phyloP scores from a whole-genome alignment of 1,284 basidiomycete species.

The Tremellales sp. region DNA sequence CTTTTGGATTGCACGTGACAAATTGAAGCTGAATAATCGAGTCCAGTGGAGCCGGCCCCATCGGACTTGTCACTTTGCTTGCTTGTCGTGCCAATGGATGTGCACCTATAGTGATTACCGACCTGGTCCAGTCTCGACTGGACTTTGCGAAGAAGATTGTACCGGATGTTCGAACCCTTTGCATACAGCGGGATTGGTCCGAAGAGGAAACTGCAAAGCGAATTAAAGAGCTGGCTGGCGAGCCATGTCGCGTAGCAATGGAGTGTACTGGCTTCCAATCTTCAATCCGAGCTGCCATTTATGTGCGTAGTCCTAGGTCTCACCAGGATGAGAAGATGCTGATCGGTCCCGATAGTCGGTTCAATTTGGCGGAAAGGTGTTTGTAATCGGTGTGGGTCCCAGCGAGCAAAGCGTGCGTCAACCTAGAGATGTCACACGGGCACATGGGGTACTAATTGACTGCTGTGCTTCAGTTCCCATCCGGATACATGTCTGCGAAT shows the following conservation, averaged over 20 bases:
- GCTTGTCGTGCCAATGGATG: conserved; percentile 54
- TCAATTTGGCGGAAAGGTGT: conserved; percentile 52
- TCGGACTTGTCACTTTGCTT: conserved; percentile 54
- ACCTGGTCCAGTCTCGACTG: conserved; percentile 52
- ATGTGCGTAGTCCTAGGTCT: conserved; percentile 48
- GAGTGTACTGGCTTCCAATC: conserved; percentile 75
- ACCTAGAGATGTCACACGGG: not conserved
- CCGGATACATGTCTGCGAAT: conserved; percentile 53
- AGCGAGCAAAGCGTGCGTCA: conserved; percentile 43
- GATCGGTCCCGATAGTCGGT: conserved; percentile 40
- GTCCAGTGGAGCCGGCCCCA: conserved; percentile 52
- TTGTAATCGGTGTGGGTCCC: conserved; percentile 56
- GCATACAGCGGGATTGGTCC: conserved; percentile 35
- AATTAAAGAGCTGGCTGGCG: conserved; percentile 44
- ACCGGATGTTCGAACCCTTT: conserved; percentile 50
- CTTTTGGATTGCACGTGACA: not conserved
- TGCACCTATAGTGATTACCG: conserved; percentile 55
- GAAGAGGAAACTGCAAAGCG: conserved; percentile 38
- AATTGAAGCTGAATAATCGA: not conserved
- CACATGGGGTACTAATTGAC: conserved; percentile 1
- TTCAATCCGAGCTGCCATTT: conserved; percentile 77
- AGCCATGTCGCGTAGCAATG: conserved; percentile 38
- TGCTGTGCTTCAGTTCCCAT: conserved; percentile 42
- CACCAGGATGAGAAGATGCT: not conserved
- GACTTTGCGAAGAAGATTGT: conserved; percentile 54